Conservation (phyloP, 1,284 basidiomycete genomes). For the Naganishia sp. region DNA sequence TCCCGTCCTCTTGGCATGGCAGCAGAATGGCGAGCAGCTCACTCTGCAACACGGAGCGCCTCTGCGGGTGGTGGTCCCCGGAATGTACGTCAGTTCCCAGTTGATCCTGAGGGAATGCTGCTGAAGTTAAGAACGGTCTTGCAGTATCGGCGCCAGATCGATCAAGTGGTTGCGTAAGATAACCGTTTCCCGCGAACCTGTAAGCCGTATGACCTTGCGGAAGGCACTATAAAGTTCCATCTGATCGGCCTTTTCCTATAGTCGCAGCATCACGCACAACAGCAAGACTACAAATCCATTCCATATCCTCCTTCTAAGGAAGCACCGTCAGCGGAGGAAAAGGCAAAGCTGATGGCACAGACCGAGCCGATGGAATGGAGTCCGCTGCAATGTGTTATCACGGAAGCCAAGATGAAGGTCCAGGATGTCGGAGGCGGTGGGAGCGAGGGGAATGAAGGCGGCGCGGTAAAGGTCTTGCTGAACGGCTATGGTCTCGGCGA, state of each 20-base stretch:
- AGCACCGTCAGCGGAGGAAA: conserved; percentile 9
- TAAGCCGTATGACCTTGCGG: background rate
- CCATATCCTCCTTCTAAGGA: conserved; percentile 1
- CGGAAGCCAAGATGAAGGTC: conserved; percentile 14
- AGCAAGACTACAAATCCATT: conserved; percentile 31
- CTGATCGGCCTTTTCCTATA: background rate
- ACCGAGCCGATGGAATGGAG: conserved; percentile 27
- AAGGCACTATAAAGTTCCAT: background rate
- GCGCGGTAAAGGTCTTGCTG: background rate
- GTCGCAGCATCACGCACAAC: conserved; percentile 28
- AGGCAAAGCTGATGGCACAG: conserved; percentile 8
- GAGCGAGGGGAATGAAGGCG: conserved; percentile 8
- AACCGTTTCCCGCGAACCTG: conserved; percentile 16
- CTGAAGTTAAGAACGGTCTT: background rate
- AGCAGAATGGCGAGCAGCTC: conserved; percentile 25
- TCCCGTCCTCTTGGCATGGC: conserved; percentile 25
- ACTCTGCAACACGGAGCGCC: conserved; percentile 23
- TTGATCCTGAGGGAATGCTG: too few relatives aligned
- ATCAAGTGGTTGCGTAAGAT: conserved; percentile 27
- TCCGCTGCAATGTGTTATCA: conserved; percentile 24
- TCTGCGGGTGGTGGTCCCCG: conserved; percentile 22
- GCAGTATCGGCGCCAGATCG: conserved; percentile 30
- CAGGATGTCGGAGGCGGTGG: conserved; percentile 9
- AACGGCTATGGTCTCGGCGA: conserved; percentile 26
- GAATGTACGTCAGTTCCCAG: conserved; percentile 1